Evolutionary conservation across 805 yeast genomes (phyloP), one percentile per base, ranked within the genome.

Genomic region (Sugiyamaella smithiae): DNA sequence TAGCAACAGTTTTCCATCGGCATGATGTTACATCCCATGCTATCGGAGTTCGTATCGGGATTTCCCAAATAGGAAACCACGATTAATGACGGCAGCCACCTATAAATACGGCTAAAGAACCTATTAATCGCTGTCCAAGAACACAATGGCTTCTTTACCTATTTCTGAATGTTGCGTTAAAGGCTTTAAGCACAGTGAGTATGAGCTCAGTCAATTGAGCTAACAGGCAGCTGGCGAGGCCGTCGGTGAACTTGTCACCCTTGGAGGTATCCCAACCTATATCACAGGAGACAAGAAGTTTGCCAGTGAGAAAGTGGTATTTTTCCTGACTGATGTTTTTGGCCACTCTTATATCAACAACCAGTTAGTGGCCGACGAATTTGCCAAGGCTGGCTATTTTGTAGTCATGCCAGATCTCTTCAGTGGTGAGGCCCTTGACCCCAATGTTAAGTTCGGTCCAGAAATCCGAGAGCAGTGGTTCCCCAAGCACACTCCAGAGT

Each of bases 361-460:
- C 31, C 66, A 75, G 57, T 71, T 89, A 28, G 40, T 67, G n/a
- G 70, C 75, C 37, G 74, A 68, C 47, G 55, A 62, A 46, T 77
- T 85, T 53, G 85, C 90, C 40, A 65, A 66, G 43, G 64, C 64
- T 5, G 87, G 88, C 17, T 87, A 74, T 68, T 77, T 74, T 37
- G 90, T 84, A 1, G 70, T 83, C 43, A 67, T 84, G 31, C 96
- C 96, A 11, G 96, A 88, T 65, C 73, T 86, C 51, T 74, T 87
- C 57, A 66, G 76, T 24, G 78, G 77, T 29, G 82, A 76, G 43
- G 74, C 80, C 41, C 51, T 48, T 26, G 51, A 50, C 22, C 57
- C 50, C 32, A 53, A 52, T 35, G 56, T 59, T 26, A 53, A 48
- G 38, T 57, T 69, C 16, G 50, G 33, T 20, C 55, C 58, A 28